These are phyloP conservation scores for Irpex sp. DNA, from an alignment of 1,284 basidiomycete genomes.

Conservation along the genomic window DNA sequence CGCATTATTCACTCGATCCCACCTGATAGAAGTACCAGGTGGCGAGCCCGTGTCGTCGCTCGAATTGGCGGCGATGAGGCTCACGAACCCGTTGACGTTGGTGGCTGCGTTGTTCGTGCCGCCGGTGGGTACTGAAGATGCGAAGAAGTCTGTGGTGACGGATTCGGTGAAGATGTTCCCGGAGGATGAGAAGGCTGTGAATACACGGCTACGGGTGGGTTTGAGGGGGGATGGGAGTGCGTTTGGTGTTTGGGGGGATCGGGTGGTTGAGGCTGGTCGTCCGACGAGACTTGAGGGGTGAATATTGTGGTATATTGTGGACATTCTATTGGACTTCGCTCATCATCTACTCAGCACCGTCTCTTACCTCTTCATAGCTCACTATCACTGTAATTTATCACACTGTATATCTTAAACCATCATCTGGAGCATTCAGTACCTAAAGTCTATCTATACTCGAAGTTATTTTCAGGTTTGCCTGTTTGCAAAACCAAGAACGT, in stretches of 20 bases:
- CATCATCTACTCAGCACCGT: no score
- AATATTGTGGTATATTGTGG: no score
- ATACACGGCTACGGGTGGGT: neutral
- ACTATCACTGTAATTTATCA: no score
- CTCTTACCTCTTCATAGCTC: no score
- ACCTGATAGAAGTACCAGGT: neutral
- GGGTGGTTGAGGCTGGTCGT: neutral
- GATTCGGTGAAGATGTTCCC: neutral
- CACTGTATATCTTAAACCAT: no score
- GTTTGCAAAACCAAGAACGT: no score
- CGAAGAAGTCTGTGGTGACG: neutral
- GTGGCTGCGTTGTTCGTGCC: neutral
- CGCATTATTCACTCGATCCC: neutral
- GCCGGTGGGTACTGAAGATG: neutral
- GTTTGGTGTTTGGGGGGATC: neutral
- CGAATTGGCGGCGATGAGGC: neutral
- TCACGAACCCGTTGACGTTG: neutral
- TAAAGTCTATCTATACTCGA: no score
- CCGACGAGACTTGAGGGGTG: no score
- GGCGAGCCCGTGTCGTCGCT: neutral
- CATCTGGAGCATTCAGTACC: no score
- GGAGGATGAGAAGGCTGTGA: neutral
- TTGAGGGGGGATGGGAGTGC: neutral
- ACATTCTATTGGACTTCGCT: no score
- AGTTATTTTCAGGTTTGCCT: no score